Conservation (phyloP, 768 basidiomycete genomes). For the Agaricus blazei region DNA sequence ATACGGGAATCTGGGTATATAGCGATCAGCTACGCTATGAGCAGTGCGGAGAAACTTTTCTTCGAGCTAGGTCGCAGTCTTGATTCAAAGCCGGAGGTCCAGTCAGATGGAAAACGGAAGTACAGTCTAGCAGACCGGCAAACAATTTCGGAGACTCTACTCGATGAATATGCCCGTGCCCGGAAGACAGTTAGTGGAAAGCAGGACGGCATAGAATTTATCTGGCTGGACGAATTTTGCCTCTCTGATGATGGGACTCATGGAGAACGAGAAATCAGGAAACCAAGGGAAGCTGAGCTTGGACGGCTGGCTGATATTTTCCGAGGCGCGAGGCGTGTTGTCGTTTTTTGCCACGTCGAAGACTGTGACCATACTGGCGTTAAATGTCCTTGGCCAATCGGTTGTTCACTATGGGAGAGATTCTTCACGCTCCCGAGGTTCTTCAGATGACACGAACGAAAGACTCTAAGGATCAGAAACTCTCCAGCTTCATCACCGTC, state of each 20-base stretch:
- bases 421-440: background rate
- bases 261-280: background rate
- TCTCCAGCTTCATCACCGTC: background rate
- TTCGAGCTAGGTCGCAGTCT: background rate
- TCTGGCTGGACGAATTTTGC: conserved; percentile 10
- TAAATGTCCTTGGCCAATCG: conserved; percentile 6
- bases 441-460: background rate
- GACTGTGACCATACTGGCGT: conserved; percentile 3
- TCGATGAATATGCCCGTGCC: conserved; percentile 1
- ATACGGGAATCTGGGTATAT: background rate
- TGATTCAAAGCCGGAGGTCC: background rate
- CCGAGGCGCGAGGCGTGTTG: conserved; percentile 1
- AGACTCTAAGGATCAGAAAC: background rate
- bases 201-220: conserved; percentile 1
- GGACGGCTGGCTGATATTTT: conserved; percentile 7
- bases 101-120: background rate
- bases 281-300: background rate
- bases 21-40: conserved; percentile 6
- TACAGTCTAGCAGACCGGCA: background rate
- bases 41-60: conserved; percentile 2
- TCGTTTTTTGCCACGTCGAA: conserved; percentile 4
- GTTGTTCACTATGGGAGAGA: conserved; percentile 8
- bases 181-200: background rate
- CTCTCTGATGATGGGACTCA: background rate
- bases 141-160: background rate